Base-by-base conservation (phyloP, 352 stramenopile species). In the Phytopythium vexans region DNA sequence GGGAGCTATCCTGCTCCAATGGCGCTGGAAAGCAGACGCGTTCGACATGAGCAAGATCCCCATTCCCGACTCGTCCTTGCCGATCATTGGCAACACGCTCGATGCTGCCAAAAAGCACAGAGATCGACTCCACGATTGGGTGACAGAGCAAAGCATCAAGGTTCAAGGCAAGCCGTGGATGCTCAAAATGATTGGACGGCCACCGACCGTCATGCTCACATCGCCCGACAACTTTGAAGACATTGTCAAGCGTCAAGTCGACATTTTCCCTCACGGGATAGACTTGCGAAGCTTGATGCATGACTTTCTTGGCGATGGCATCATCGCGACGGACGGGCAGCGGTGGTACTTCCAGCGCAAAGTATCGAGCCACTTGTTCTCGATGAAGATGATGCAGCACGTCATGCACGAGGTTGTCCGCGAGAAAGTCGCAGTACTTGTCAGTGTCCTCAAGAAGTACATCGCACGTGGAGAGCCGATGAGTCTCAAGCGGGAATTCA, bases 301-400 rank as follows among this genome's bases (percentile, higher is more conserved):
- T 8, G 67, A 88, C 58, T 41, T 94, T 11, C 76, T 95, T 38
- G 82, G 85, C 41, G 60, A 79, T 10, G 79, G 78, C 9, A 70
- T 81, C 48, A 53, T 82, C 41, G 63, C 62, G 16, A 46, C 64
- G 0, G 62, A 82, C 27, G 68, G 62, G 34, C 55, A 55, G 10
- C 44, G 56, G 40, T 94, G 83, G 83, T 66, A 66, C 27, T 62
- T 72, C 40, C 83, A 94, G 43, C 77, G 83, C 39, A 92, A 92
- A 51, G 86, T 64, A 0, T 83, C 87, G 53, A 94, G 81, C 56
- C 88, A 96, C 55, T 80, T 97, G 3, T 93, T 95, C 40, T 85
- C 76, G 12, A 75, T 74, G 54, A 56, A 74, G 32, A 74, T 67
- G 66, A 70, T 82, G 49, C 68, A 66, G 41, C 64, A 76, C 32